These are phyloP conservation scores for Cicer yamashitae DNA, from an alignment of 306 rosid genomes.

Conservation along the genomic window DNA sequence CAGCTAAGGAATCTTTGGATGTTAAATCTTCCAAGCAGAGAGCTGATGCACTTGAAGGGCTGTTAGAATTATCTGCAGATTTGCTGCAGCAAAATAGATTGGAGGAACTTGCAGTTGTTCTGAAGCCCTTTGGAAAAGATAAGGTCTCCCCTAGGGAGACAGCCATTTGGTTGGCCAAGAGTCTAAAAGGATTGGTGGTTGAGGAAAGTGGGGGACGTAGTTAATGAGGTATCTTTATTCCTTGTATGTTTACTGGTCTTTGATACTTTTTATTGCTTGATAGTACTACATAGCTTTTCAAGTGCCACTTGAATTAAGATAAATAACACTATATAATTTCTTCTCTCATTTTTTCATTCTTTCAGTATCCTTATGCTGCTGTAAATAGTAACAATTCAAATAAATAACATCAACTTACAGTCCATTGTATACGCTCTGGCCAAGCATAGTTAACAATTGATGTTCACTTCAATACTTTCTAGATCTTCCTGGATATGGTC, in stretches of 20 bases:
- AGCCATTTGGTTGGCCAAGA: conserved; percentile 95
- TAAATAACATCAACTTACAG: conserved; percentile 42
- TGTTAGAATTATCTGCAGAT: conserved; percentile 85
- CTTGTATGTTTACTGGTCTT: conserved; percentile 48
- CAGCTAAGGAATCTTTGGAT: conserved; percentile 67
- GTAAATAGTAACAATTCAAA: conserved; percentile 64
- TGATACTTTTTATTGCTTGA: conserved; percentile 36
- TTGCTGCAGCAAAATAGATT: conserved; percentile 78
- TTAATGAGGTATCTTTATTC: conserved; percentile 47
- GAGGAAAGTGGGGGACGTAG: conserved; percentile 65
- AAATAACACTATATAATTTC: conserved; percentile 30
- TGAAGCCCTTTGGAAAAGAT: conserved; percentile 92
- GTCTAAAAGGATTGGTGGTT: conserved; percentile 87
- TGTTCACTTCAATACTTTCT: conserved; percentile 2
- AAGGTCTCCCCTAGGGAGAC: conserved; percentile 96
- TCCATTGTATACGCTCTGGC: conserved; percentile 8
- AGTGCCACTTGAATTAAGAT: conserved; percentile 53
- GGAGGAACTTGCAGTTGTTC: conserved; percentile 84
- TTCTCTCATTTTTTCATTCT: conserved; percentile 49
- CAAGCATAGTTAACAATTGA: neutral
- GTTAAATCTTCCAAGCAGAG: conserved; percentile 87
- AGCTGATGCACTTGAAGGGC: conserved; percentile 96
- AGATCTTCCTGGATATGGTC: neutral
- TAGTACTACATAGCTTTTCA: conserved; percentile 40
- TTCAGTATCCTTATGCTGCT: conserved; percentile 58